Conservation (phyloP, 1,139 yeast species). For the Wickerhamiella infanticola region DNA sequence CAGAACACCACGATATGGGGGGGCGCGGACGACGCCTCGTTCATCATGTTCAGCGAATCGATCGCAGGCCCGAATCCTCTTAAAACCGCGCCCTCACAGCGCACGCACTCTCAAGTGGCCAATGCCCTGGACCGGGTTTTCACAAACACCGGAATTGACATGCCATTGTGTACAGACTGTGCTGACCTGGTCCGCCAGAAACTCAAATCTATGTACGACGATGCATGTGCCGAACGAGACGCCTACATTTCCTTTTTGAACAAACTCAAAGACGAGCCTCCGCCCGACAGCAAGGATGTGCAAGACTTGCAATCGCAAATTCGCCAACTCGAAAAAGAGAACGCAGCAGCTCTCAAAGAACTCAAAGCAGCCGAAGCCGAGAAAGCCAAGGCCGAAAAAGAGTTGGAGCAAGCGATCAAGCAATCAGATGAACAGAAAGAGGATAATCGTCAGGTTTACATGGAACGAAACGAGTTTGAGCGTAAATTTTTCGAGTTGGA, state of each 20-base stretch:
- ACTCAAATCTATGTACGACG: slow-evolving; percentile 56
- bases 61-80: slow-evolving; percentile 14
- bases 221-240: slow-evolving; percentile 63
- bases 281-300: slow-evolving; percentile 30
- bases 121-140: slow-evolving; percentile 44
- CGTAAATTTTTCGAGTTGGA: slow-evolving; percentile 34
- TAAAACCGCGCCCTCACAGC: background rate
- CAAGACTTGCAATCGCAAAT: slow-evolving; percentile 11
- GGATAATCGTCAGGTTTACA: slow-evolving; percentile 30
- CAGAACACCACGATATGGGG: slow-evolving; percentile 13
- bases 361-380: slow-evolving; percentile 19
- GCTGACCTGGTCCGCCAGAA: slow-evolving; percentile 52
- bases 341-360: slow-evolving; percentile 12
- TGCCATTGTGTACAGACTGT: slow-evolving; percentile 83
- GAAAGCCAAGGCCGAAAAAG: slow-evolving; percentile 12
- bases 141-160: slow-evolving; percentile 62
- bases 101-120: slow-evolving; percentile 28
- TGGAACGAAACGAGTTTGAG: slow-evolving; percentile 37
- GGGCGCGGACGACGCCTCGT: slow-evolving; percentile 24
- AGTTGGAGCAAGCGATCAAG: slow-evolving; percentile 18
- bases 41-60: slow-evolving; percentile 29
- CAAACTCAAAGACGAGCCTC: slow-evolving; percentile 44
- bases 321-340: slow-evolving; percentile 12
- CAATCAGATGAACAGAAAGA: slow-evolving; percentile 27
- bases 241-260: slow-evolving; percentile 57